Conservation (phyloP, 306 rosid species). For the Betula pendula region DNA sequence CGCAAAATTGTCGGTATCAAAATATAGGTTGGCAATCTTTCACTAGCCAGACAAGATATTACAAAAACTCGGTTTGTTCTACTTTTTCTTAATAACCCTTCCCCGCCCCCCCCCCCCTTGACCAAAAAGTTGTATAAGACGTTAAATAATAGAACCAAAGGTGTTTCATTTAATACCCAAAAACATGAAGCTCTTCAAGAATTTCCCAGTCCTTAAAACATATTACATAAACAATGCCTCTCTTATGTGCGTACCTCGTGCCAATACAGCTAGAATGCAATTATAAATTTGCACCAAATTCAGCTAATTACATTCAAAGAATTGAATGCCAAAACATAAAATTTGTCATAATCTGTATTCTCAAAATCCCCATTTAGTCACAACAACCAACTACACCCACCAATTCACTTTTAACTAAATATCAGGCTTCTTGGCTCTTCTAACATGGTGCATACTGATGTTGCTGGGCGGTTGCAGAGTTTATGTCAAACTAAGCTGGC, state of each 20-base stretch:
- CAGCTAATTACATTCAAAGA: background rate
- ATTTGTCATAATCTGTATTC: background rate
- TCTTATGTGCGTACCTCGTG: background rate
- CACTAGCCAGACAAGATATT: background rate
- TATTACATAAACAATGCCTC: background rate
- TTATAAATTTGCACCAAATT: background rate
- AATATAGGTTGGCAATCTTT: background rate
- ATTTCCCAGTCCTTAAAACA: background rate
- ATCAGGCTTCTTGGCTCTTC: conserved; percentile 1
- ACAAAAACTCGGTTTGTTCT: background rate
- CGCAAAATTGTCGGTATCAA: background rate
- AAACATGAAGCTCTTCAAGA: background rate
- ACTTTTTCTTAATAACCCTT: background rate
- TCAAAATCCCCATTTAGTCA: background rate
- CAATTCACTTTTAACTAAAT: background rate
- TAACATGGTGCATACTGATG: too few relatives aligned
- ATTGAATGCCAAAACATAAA: background rate
- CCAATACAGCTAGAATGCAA: background rate
- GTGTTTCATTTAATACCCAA: background rate
- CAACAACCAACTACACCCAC: background rate
- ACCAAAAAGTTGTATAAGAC: background rate
- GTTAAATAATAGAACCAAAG: background rate
- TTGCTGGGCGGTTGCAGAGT: too few relatives aligned
- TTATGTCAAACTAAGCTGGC: too few relatives aligned
- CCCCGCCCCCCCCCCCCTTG: too few relatives aligned